Evolutionary conservation across 108 stramenopile species (phyloP), one percentile per base, ranked within the genome.

Genomic region (Cyclotella atomus): DNA sequence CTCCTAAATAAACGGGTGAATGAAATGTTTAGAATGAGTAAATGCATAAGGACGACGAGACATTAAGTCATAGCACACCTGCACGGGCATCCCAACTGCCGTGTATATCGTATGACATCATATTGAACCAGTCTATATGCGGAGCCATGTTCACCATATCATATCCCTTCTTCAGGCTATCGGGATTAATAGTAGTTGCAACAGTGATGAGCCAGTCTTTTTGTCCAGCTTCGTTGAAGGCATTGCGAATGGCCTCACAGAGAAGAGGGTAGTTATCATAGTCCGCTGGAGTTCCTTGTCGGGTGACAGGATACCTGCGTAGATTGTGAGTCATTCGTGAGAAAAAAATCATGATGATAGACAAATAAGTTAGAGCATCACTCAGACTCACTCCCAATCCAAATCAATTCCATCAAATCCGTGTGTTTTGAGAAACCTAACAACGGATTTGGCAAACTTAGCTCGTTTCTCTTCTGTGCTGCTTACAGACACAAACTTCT

Each of bases 381-480:
- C n/a, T n/a, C n/a, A 28, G 28, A 30, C 24, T 17, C 24, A 59
- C 57, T 54, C 52, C 67, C 45, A 65, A 60, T 68, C 78, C 3
- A 79, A 45, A 61, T 79, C 78, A 61, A 79, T 79, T 1, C 78
- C 78, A 73, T 73, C 72, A 32, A 79, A 79, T 2, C 28, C 57
- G 34, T 79, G 15, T 0, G 27, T 0, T 43, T 32, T 21, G 12
- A 73, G 54, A 68, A 79, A 79, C 14, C 8, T 38, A 6, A 68
- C 72, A 30, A 73, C 66, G 27, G 78, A 79, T 1, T 45, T 12
- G 21, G 78, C 78, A 68, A 74, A 79, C n/a, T 15, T 49, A 7
- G 65, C 19, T 38, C 78, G 34, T 7, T 8, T 73, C 30, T 43
- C 57, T 32, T 54, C 41, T 3, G 78, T 79, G 55, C 59, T 68